Percentiles rank a stretch among this genome's conserved stretches.
Conservation (phyloP, 2,329 filamentous ascomycete genomes). For the Xenoacremonium recifei region DNA sequence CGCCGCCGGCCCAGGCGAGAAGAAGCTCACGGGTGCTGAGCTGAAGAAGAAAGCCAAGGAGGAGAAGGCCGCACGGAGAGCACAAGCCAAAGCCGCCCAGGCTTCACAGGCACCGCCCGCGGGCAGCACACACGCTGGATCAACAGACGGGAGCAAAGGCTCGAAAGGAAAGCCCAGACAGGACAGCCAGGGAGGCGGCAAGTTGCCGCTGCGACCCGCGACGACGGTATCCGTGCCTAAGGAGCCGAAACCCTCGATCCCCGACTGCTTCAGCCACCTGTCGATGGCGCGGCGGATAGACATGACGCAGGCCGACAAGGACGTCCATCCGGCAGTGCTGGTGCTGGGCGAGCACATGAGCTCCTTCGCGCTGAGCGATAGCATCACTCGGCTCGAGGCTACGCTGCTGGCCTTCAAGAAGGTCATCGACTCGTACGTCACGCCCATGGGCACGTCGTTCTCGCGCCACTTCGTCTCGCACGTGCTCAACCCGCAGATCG, state of each 20-base stretch:
- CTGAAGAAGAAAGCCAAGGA: slow-evolving; percentile 87
- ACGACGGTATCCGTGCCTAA: slow-evolving; percentile 39
- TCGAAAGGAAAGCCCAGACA: slow-evolving; percentile 47
- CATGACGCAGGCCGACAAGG: slow-evolving; percentile 61
- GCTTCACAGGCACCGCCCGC: slow-evolving; percentile 38
- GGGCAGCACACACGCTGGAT: slow-evolving; percentile 34
- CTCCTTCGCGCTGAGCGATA: slow-evolving; percentile 84
- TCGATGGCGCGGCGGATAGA: slow-evolving; percentile 62
- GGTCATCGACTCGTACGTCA: slow-evolving; percentile 91
- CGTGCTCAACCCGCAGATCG: slow-evolving; percentile 90
- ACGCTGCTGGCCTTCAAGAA: slow-evolving; percentile 88
- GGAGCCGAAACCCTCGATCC: slow-evolving; percentile 59
- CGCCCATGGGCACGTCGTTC: slow-evolving; percentile 79
- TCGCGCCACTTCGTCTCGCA: slow-evolving; percentile 90
- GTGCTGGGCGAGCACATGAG: slow-evolving; percentile 88
- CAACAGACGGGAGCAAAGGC: slow-evolving; percentile 43
- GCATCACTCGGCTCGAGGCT: slow-evolving; percentile 81
- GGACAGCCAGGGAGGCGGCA: slow-evolving; percentile 38
- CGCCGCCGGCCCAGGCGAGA: slow-evolving; percentile 31
- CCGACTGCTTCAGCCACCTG: slow-evolving; percentile 79
- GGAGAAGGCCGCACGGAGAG: slow-evolving; percentile 85
- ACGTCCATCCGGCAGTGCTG: slow-evolving; percentile 84
- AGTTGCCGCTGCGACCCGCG: slow-evolving; percentile 31
- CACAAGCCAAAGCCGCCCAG: slow-evolving; percentile 62
- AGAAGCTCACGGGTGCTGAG: slow-evolving; percentile 71